Conservation (phyloP, 352 stramenopile species). For the Peronospora farinosa region DNA sequence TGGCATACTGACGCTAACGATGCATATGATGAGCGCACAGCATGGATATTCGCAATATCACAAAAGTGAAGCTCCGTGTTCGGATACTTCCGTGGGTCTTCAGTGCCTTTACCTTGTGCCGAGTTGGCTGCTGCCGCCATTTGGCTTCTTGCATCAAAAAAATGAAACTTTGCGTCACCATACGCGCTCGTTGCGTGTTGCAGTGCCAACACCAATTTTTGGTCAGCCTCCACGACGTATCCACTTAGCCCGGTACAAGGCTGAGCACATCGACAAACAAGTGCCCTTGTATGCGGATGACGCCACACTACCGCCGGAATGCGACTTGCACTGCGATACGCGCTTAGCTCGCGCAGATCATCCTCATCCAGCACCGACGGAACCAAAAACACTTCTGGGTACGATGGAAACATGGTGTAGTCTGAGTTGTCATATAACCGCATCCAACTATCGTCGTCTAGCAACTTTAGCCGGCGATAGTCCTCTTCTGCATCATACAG, state of each 20-base stretch:
- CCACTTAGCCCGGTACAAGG: slow-evolving; percentile 77
- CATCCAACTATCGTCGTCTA: slow-evolving; percentile 80
- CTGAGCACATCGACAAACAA: slow-evolving; percentile 84
- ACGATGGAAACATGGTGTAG: slow-evolving; percentile 90
- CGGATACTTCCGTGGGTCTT: slow-evolving; percentile 92
- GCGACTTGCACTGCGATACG: slow-evolving; percentile 92
- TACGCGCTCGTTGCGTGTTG: slow-evolving; percentile 57
- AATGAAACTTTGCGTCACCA: slow-evolving; percentile 72
- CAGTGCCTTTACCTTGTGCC: slow-evolving; percentile 82
- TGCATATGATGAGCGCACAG: slow-evolving; percentile 87
- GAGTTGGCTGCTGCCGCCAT: slow-evolving; percentile 83
- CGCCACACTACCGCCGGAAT: slow-evolving; percentile 92
- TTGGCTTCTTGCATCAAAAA: slow-evolving; percentile 80
- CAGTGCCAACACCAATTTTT: slow-evolving; percentile 72
- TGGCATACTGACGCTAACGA: slow-evolving; percentile 75
- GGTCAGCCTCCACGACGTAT: slow-evolving; percentile 71
- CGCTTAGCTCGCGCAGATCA: slow-evolving; percentile 74
- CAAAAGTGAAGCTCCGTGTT: slow-evolving; percentile 95
- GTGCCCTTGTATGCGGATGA: slow-evolving; percentile 84
- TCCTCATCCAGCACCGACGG: slow-evolving; percentile 89
- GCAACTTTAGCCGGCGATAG: slow-evolving; percentile 70
- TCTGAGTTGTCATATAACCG: slow-evolving; percentile 79
- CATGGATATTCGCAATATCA: slow-evolving; percentile 99
- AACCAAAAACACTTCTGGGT: slow-evolving; percentile 91
- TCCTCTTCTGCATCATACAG: slow-evolving; percentile 79